Evolutionary conservation across 225 moss, liverwort and hornwort genomes (phyloP), one percentile per base, ranked within the genome.

Genomic region (Pseudoscleropodium purum): DNA sequence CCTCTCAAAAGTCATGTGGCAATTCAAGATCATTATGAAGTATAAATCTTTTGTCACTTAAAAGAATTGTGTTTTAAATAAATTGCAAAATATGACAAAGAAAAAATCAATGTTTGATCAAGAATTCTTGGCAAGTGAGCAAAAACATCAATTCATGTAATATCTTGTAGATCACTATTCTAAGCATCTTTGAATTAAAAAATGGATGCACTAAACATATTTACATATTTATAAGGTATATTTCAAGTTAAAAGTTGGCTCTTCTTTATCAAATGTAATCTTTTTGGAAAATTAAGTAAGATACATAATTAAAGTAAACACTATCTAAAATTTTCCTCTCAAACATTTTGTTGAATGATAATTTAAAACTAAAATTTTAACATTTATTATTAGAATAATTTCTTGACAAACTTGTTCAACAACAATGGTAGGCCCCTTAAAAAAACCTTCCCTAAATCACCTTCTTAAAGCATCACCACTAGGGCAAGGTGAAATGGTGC

Each of bases 241-340:
- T 34, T 54, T 78, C 3, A 1, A 47, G 0, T 18, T 30, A 56
- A 51, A 51, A 76, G 2, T 34, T 21, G 20, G 1, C 9, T 51
- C 31, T 34, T 13, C 5, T 20, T 8, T 51, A 52, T 51, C 21
- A 12, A 13, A 51, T 49, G 0, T 8, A 5, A 8, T 75, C 0
- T 49, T 74, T 10, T 6, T 0, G 0, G 17, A 43, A 74, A 19
- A 49, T 0, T 9, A 30, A 31, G 1, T 31, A 31, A 31, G 30
- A 75, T 11, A 49, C 1, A 19, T 75, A 6, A 10, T 51, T 21
- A 8, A 51, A 51, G 7, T 51, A 18, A 4, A 33, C 0, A 21
- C 51, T 8, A 51, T 20, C 20, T 76, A 49, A 2, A 49, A 13
- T 33, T 51, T 33, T 0, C 31, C 4, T 51, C 4, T 33, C 7